Percentiles rank a stretch among this genome's conserved stretches.
Evolutionary conservation across 2,329 filamentous ascomycete genomes (phyloP).

Genomic region (Nannizzia gypsea): DNA sequence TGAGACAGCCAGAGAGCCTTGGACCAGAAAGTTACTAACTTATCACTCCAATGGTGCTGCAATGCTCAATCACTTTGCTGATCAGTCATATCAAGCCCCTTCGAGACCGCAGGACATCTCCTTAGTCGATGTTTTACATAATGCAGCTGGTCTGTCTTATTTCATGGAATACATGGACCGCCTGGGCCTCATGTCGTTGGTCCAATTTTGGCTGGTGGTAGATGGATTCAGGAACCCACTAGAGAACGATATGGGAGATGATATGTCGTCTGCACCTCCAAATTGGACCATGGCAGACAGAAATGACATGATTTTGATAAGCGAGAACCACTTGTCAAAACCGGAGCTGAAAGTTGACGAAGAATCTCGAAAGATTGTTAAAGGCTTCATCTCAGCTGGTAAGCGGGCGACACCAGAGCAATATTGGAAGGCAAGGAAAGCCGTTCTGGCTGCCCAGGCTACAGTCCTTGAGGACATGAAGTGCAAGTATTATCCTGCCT

Average conservation of each 20-base stretch:
- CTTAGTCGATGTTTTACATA: conserved; percentile 74
- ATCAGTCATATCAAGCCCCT: conserved; percentile 20
- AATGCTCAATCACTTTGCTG: background rate
- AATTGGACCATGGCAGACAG: conserved; percentile 77
- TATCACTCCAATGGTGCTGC: conserved; percentile 52
- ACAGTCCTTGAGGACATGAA: conserved; percentile 75
- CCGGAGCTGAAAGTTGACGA: conserved; percentile 68
- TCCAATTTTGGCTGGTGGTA: conserved; percentile 97
- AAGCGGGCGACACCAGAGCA: conserved; percentile 64
- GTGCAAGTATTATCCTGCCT: conserved; percentile 64
- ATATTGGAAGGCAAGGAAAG: conserved; percentile 69
- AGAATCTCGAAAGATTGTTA: conserved; percentile 56
- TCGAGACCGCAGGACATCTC: conserved; percentile 63
- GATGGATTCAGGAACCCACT: conserved; percentile 91
- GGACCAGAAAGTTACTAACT: conserved; percentile 74
- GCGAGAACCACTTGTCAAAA: conserved; percentile 75
- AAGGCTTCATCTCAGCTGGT: conserved; percentile 66
- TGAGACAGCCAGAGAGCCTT: conserved; percentile 85
- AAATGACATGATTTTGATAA: conserved; percentile 78
- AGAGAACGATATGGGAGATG: conserved; percentile 71
- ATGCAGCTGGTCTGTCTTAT: conserved; percentile 82
- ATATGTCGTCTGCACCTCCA: conserved; percentile 48
- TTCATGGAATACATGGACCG: conserved; percentile 99
- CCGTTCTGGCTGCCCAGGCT: conserved; percentile 72
- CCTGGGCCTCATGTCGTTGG: conserved; percentile 69